Conservation (phyloP, 768 basidiomycete species). For the Cystofilobasidium ferigula region DNA sequence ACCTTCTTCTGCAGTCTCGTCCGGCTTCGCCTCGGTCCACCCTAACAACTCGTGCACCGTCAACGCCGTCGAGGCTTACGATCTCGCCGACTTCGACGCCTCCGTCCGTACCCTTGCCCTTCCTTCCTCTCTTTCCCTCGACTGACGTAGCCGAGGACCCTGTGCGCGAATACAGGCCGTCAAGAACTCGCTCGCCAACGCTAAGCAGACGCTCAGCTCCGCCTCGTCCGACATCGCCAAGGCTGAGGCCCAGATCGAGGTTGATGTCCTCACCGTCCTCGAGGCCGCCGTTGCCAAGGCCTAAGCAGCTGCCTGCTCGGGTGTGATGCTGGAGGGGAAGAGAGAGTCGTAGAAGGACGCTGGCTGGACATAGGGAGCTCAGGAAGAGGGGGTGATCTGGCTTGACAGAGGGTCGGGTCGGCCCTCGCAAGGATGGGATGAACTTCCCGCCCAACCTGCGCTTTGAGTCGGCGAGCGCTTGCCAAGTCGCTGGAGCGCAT, state of each 20-base stretch:
- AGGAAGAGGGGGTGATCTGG: no score
- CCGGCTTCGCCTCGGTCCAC: slow-evolving; percentile 95
- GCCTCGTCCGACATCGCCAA: slow-evolving; percentile 87
- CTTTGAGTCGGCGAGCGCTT: no score
- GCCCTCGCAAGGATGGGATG: no score
- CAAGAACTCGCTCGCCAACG: slow-evolving; percentile 78
- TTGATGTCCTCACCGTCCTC: slow-evolving; percentile 68
- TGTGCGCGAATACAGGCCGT: slow-evolving; percentile 52
- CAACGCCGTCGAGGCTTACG: slow-evolving; percentile 89
- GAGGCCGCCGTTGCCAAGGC: slow-evolving; percentile 66
- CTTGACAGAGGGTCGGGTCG: no score
- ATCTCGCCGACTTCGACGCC: slow-evolving; percentile 22
- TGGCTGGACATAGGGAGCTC: no score
- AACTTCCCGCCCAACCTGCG: no score
- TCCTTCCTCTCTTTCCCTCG: slow-evolving; percentile 48
- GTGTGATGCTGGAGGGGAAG: no score
- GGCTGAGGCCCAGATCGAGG: slow-evolving; percentile 86
- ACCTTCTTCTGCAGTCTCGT: no score
- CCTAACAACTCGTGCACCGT: slow-evolving; percentile 93
- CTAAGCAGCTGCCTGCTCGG: no score
- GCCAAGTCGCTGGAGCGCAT: no score
- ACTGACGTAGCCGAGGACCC: not conserved
- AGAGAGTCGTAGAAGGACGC: no score
- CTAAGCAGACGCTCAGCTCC: slow-evolving; percentile 56
- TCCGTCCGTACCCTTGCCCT: slow-evolving; percentile 56